Evolutionary conservation across 345 rosid genomes (phyloP).

Genomic region (Populus euphratica): DNA sequence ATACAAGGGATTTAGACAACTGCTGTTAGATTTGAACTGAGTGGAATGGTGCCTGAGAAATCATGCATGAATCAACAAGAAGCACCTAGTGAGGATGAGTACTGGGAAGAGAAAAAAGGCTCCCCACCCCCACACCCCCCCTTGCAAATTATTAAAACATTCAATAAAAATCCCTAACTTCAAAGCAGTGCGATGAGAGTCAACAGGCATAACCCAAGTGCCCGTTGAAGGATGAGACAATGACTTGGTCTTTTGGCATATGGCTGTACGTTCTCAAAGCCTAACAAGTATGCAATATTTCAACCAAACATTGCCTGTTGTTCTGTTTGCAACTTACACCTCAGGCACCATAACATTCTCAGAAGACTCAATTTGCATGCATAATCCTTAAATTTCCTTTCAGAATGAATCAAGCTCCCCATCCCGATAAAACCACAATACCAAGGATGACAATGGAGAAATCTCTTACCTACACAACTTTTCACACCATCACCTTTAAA

Average conservation of each 20-base stretch:
- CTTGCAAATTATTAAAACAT: too few relatives aligned
- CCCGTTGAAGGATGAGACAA: background rate
- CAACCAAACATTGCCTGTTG: background rate
- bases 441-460: background rate
- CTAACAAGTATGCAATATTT: background rate
- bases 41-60: background rate
- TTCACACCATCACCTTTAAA: slow-evolving; percentile 85
- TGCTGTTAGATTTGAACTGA: background rate
- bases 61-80: background rate
- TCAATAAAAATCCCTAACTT: background rate
- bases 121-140: too few relatives aligned
- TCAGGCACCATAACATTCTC: background rate
- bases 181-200: background rate
- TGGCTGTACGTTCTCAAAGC: background rate
- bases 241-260: background rate
- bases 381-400: background rate
- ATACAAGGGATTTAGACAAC: background rate
- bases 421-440: background rate
- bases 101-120: background rate
- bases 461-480: slow-evolving; percentile 68
- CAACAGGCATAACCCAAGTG: background rate
- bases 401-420: background rate
- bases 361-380: background rate
- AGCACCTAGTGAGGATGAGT: background rate
- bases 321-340: background rate